Base-by-base conservation (phyloP, 192 early-diverging fungal species). In the Jimgerdemannia flammicorona region DNA sequence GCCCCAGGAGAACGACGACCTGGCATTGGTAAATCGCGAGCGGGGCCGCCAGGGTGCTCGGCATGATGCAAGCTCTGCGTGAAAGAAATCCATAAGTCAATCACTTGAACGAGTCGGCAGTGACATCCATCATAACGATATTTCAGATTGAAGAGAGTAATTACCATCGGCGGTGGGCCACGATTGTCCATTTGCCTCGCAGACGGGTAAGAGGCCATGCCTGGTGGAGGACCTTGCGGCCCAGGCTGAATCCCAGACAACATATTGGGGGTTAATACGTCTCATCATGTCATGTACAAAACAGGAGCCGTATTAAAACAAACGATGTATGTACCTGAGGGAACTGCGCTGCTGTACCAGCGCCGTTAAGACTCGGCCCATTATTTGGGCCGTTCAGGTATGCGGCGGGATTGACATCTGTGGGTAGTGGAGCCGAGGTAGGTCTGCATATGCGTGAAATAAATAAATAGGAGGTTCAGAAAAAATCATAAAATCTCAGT, bases 11-110 rank as follows among this genome's bases (percentile, higher is more conserved):
- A 81, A 59, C 73, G 74, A 70, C 76, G 80, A 67, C 77, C 76
- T 40, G 76, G 76, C 77, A 81, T 78, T 9, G 80, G 80, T 17
- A 80, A 69, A 65, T 80, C 79, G 63, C 79, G 67, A 39, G 71
- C 63, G 59, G 78, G 78, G 43, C 78, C 78, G 69, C 63, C 65
- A 43, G 41, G 66, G 49, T 68, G 40, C 41, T 81, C 80, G 67
- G 75, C 72, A 59, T 66, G 67, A 67, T 69, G 29, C 43, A 73
- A 54, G 1, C 68, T 49, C 43, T 80, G 72, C 74, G 70, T 70
- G 9, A 4, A 66, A 40, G 20, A 18, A 43, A 72, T 39, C 43
- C 39, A 40, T 19, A n/a, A 66, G 67, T 40, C 20, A 66, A 73
- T 10, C 14, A 10, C 0, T 59, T 14, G 14, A 14, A 59, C 14